Evolutionary conservation across 2,329 filamentous ascomycete species (phyloP), one percentile per base, ranked within the genome.

Genomic region (Pseudocercospora crystallina): DNA sequence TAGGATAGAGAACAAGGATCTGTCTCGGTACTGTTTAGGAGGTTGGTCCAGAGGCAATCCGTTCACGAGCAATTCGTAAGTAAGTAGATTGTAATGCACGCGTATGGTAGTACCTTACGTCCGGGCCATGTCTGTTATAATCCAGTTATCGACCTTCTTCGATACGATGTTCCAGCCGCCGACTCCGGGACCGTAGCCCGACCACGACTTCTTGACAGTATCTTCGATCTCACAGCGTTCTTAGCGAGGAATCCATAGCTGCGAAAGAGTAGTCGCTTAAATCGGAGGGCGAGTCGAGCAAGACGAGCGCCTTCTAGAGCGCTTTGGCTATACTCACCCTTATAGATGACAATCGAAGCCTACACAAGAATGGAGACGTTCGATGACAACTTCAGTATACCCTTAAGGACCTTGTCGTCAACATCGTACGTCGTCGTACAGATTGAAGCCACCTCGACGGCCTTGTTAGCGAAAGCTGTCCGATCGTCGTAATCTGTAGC

Each of bases 391-490:
- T 37, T 36, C 1, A 67, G 51, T 1, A 60, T 47, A 7, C 52
- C 41, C 26, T 47, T 43, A 0, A 64, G 20, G 49, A 49, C 52
- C 8, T 37, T 38, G 43, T 54, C 59, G 47, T 61, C 59, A 1
- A 59, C 57, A 38, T 68, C 62, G 47, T 78, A 78, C 0, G 78
- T 80, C 2, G 73, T 68, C 17, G 74, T 69, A 43, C 82, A 85
- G 0, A 86, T 67, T 0, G 87, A 53, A 0, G 83, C 76, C 0
- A 82, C 76, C 66, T 76, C 77, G 0, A 86, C 71, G 0, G 70
- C 71, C 13, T 69, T 65, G 0, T 75, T 67, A 0, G 48, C 64
- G 41, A 62, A 62, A 12, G 41, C 45, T 2, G 29, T 46, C 5
- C 57, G 58, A 9, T 54, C 65, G 1, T 73, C 66, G 0, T 66